Percentiles rank a stretch among this genome's conserved stretches.
phyloP scores from a whole-genome alignment of 2,329 filamentous ascomycete genomes.

The Periconia digitata region DNA sequence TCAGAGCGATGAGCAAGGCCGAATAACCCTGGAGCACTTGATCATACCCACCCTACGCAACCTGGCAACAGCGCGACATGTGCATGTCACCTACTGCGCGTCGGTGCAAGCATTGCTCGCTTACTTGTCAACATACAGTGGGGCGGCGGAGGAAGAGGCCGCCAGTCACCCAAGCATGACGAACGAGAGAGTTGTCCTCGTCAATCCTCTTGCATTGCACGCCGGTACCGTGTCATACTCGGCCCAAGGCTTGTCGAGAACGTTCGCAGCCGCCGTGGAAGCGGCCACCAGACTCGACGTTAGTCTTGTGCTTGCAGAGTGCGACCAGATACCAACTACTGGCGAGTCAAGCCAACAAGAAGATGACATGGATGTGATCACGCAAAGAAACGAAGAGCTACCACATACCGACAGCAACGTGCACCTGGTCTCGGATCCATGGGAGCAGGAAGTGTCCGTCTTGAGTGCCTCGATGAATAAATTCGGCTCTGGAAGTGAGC shows the following conservation, averaged over 20 bases:
- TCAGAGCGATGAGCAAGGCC: conserved; percentile 9
- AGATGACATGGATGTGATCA: background rate
- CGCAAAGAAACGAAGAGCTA: conserved; percentile 52
- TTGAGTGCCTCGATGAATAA: conserved; percentile 50
- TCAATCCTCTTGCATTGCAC: conserved; percentile 68
- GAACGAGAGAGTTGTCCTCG: conserved; percentile 57
- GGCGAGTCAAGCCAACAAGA: background rate
- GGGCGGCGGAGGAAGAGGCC: conserved; percentile 10
- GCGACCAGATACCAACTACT: conserved; percentile 45
- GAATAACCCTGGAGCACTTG: conserved; percentile 39
- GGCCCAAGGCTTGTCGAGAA: conserved; percentile 68
- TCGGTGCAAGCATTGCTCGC: conserved; percentile 77
- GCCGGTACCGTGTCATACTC: conserved; percentile 72
- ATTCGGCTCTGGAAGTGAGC: conserved; percentile 39
- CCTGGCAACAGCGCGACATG: conserved; percentile 66
- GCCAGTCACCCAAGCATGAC: background rate
- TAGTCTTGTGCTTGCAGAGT: conserved; percentile 49
- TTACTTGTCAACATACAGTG: conserved; percentile 63
- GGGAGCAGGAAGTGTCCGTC: conserved; percentile 52
- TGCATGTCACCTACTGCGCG: conserved; percentile 72
- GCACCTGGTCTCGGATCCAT: conserved; percentile 29
- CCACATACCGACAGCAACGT: background rate
- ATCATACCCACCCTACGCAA: conserved; percentile 68
- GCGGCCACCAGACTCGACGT: conserved; percentile 48
- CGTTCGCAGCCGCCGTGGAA: conserved; percentile 65